phyloP scores from a whole-genome alignment of 345 rosid species.

The Hypericum perforatum region DNA sequence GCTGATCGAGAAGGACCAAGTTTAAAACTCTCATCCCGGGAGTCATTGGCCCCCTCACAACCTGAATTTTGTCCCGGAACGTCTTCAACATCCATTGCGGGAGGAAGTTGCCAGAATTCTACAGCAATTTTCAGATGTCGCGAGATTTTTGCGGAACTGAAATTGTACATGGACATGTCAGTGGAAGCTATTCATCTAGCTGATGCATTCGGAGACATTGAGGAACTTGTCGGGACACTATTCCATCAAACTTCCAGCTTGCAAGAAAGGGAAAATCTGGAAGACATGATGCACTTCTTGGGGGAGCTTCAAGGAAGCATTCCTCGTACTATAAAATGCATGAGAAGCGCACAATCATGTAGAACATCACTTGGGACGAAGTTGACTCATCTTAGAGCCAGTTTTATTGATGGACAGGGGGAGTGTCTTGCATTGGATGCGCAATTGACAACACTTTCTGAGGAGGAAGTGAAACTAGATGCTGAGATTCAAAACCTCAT shows the following conservation, averaged over 20 bases:
- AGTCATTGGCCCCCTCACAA: background rate
- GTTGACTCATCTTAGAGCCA: background rate
- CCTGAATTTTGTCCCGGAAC: no score
- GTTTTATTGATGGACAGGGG: background rate
- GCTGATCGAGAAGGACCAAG: background rate
- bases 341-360: background rate
- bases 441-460: background rate
- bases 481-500: background rate
- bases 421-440: background rate
- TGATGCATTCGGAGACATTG: background rate
- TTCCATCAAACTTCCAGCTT: background rate
- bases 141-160: background rate
- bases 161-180: background rate
- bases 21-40: background rate
- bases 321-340: background rate
- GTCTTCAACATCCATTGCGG: no score
- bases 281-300: background rate
- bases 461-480: background rate
- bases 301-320: background rate
- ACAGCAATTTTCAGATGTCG: background rate
- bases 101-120: background rate
- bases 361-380: background rate
- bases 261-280: background rate
- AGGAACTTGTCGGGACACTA: background rate
- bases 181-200: background rate